Evolutionary conservation across 2,329 filamentous ascomycete genomes (phyloP).

Genomic region (Bipolaris zeicola): DNA sequence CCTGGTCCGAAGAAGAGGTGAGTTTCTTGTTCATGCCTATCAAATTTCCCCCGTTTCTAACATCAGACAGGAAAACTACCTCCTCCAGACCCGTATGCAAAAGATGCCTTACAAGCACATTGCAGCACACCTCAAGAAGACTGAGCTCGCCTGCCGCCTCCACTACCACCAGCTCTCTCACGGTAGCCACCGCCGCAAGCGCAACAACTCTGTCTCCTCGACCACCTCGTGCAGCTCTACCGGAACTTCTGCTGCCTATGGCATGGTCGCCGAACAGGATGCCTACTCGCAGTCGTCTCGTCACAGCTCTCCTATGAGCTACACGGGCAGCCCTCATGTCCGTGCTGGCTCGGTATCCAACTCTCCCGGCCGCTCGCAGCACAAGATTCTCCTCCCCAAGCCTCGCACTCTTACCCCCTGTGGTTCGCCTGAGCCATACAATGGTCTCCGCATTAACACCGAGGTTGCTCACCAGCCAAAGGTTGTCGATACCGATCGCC

Average conservation of each 20-base stretch:
- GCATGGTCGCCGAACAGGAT: slow-evolving; percentile 44
- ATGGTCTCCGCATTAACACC: slow-evolving; percentile 53
- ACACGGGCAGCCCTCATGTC: slow-evolving; percentile 47
- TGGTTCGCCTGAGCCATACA: slow-evolving; percentile 46
- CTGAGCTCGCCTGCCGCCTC: slow-evolving; percentile 82
- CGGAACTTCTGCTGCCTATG: slow-evolving; percentile 48
- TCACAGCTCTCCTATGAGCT: slow-evolving; percentile 53
- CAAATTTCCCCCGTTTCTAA: slow-evolving; percentile 17
- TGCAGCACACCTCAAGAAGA: slow-evolving; percentile 83
- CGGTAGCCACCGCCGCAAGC: slow-evolving; percentile 79
- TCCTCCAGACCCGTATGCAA: slow-evolving; percentile 80
- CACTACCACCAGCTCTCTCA: slow-evolving; percentile 87
- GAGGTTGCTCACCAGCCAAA: slow-evolving; percentile 53
- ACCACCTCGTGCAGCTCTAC: slow-evolving; percentile 50
- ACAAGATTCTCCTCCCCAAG: slow-evolving; percentile 66
- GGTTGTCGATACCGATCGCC: slow-evolving; percentile 67
- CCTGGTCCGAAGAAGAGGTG: slow-evolving; percentile 88
- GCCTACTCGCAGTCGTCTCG: slow-evolving; percentile 46
- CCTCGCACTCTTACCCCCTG: slow-evolving; percentile 56
- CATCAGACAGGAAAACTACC: slow-evolving; percentile 73
- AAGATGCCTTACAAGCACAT: slow-evolving; percentile 95
- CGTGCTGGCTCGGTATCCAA: slow-evolving; percentile 48
- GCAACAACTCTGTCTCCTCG: slow-evolving; percentile 72
- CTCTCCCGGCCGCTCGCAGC: slow-evolving; percentile 61
- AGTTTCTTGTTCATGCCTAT: slow-evolving; percentile 23